Conservation (phyloP, 257 asterid genomes). For the Asclepias syriaca region DNA sequence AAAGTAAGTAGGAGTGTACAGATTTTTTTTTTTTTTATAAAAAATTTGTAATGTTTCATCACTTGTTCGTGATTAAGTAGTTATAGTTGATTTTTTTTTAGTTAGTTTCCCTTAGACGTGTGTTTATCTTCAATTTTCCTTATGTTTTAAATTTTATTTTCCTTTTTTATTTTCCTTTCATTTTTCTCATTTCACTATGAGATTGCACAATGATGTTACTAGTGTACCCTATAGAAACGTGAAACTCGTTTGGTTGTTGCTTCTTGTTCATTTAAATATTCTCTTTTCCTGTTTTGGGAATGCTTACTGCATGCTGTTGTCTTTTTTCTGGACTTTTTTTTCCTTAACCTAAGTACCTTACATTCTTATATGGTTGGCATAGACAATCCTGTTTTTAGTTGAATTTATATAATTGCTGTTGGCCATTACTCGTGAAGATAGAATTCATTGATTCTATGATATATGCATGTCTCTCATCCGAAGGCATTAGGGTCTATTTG, state of each 20-base stretch:
- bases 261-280: neutral
- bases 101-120: neutral
- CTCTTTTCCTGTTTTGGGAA: neutral
- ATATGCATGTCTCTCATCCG: neutral
- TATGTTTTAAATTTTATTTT: neutral
- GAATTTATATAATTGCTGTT: neutral
- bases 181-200: neutral
- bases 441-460: neutral
- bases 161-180: neutral
- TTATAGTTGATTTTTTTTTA: too few species aligned
- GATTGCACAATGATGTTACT: neutral
- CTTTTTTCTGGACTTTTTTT: neutral
- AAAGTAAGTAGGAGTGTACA: conserved; percentile 43
- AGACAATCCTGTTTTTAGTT: neutral
- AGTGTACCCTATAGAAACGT: neutral
- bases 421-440: neutral
- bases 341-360: neutral
- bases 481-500: neutral
- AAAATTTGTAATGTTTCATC: too few species aligned
- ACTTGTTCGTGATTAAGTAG: neutral
- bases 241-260: neutral
- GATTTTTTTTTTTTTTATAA: too few species aligned
- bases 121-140: neutral
- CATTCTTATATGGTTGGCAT: neutral
- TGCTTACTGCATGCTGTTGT: too few species aligned